Conservation (phyloP, 1,284 basidiomycete genomes). For the Xerocomus nothofagi region DNA sequence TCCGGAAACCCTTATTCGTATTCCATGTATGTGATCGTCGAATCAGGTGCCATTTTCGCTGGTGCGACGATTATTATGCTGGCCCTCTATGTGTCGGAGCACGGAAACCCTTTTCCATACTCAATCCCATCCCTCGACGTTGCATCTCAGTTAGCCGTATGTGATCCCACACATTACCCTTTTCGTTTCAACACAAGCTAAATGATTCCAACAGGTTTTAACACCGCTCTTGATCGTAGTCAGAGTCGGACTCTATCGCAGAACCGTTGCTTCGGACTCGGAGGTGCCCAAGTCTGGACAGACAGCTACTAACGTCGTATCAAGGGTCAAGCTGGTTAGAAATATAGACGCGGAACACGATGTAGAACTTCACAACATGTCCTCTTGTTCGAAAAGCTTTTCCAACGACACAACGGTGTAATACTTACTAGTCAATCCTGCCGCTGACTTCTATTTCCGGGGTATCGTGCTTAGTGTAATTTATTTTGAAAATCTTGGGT, state of each 20-base stretch:
- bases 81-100: constrained; percentile 12
- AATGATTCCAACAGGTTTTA: constrained; percentile 6
- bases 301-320: neutral
- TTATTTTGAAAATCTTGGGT: neutral
- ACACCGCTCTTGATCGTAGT: constrained; percentile 21
- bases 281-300: neutral
- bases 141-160: constrained; percentile 16
- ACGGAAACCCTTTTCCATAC: constrained; percentile 16
- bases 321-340: neutral
- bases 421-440: neutral
- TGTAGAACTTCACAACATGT: constrained; percentile 2
- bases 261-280: neutral
- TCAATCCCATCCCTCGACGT: constrained; percentile 18
- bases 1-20: constrained; percentile 14
- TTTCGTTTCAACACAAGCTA: neutral
- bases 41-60: constrained; percentile 20
- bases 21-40: constrained; percentile 17
- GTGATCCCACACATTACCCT: neutral
- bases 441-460: neutral
- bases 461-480: neutral
- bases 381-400: neutral
- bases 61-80: constrained; percentile 16
- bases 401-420: constrained; percentile 2
- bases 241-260: constrained; percentile 12
- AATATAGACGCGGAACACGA: neutral